Conservation (phyloP, 805 yeast genomes). For the Schwanniomyces sp. region DNA sequence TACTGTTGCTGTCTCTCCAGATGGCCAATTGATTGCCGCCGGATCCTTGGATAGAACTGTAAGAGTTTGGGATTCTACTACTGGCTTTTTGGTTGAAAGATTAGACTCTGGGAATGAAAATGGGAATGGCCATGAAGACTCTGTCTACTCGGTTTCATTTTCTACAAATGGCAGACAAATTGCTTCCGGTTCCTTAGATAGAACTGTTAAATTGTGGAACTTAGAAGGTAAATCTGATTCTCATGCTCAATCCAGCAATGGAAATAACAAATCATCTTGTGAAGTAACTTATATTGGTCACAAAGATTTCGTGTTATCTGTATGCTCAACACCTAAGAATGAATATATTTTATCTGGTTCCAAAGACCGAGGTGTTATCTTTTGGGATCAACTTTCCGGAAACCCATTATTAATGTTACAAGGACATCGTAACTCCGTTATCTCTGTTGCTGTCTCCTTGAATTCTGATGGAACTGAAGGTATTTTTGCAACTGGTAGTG, state of each 20-base stretch:
- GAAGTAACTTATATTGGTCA: constrained; percentile 94
- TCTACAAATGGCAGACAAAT: constrained; percentile 89
- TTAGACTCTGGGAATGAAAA: constrained; percentile 84
- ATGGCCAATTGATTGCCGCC: constrained; percentile 91
- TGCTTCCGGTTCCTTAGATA: constrained; percentile 92
- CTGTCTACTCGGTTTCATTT: constrained; percentile 92
- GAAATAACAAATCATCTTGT: constrained; percentile 53
- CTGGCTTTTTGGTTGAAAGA: constrained; percentile 89
- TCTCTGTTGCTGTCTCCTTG: constrained; percentile 88
- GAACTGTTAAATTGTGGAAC: constrained; percentile 95
- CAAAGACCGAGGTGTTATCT: constrained; percentile 93
- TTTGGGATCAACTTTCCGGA: constrained; percentile 93
- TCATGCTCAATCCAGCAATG: constrained; percentile 10
- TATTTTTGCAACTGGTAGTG: constrained; percentile 94
- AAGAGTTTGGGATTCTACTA: constrained; percentile 93
- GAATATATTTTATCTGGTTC: constrained; percentile 92
- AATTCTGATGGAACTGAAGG: constrained; percentile 72
- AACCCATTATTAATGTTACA: constrained; percentile 93
- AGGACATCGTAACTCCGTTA: constrained; percentile 95
- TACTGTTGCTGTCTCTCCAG: constrained; percentile 95
- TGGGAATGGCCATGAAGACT: constrained; percentile 93
- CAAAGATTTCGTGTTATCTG: constrained; percentile 91
- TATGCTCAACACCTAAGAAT: constrained; percentile 90
- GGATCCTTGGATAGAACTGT: constrained; percentile 95
- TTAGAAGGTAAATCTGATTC: constrained; percentile 55